Base-by-base conservation (phyloP, 2,329 filamentous ascomycete genomes). In the Bertia moriformis region DNA sequence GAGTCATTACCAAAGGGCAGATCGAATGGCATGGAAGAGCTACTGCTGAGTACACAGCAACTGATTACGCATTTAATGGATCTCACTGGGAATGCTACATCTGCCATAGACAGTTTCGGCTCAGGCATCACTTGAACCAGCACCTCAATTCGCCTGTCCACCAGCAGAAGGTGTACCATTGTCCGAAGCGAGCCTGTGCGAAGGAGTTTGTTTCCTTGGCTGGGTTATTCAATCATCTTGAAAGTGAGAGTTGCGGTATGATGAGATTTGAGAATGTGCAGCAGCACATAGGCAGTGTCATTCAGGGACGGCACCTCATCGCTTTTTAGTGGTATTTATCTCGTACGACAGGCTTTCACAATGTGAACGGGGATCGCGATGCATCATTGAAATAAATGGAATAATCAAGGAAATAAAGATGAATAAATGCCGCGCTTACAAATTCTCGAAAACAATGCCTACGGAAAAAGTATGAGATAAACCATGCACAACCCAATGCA, bases 81-180 rank as follows among this genome's bases (percentile, higher is more conserved):
- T 0, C 18, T 2, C 45, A 13, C 1, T 76, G 58, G 49, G 61
- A 68, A 45, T 78, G 72, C 54, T 69, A 68, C 42, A 43, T 78
- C 3, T 80, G 75, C 47, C 51, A 63, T 17, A 51, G 54, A 7
- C 19, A 47, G 0, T 79, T 73, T 43, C 39, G 18, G 1, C 41
- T 38, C 0, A 39, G 59, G 0, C 12, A 32, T 0, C 46, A 47
- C 0, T 57, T 79, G 2, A 67, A 69, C 37, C 55, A 63, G 39
- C 73, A 81, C 45, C 49, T 79, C 1, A 62, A 60, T 29, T 78
- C 73, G 0, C 57, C 66, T 0, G 52, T 48, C 1, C 72, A 74
- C 57, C 57, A 62, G 55, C 60, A 62, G 43, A 58, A 57, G 19
- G 48, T 65, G 1, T 63, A 69, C 44, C 55, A 59, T 46, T 27